phyloP scores from a whole-genome alignment of 345 rosid species.

The Eucalyptus cladocalyx region DNA sequence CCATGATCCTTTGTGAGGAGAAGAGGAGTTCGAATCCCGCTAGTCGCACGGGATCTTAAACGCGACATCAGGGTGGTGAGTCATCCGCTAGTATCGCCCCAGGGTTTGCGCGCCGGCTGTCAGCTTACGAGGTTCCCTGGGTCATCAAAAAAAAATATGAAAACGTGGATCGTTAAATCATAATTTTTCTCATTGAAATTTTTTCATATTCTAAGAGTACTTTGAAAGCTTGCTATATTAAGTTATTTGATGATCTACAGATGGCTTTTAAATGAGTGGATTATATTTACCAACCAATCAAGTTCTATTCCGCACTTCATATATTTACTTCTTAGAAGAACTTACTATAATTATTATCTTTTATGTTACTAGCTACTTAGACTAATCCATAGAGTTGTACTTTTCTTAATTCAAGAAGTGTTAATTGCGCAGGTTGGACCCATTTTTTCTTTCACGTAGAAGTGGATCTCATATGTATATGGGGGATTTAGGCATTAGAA shows the following conservation, averaged over 20 bases:
- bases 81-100: too few relatives aligned
- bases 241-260: neutral
- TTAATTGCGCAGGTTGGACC: neutral
- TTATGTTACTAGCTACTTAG: neutral
- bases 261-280: neutral
- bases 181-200: neutral
- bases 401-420: neutral
- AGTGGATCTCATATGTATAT: neutral
- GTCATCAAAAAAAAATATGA: too few relatives aligned
- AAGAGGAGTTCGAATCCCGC: too few relatives aligned
- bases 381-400: neutral
- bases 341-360: neutral
- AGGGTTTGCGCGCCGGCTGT: too few relatives aligned
- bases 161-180: neutral
- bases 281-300: neutral
- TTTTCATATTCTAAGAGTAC: neutral
- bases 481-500: neutral
- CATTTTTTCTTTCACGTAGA: neutral
- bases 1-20: too few relatives aligned
- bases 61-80: rapidly evolving
- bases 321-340: neutral
- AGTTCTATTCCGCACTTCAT: neutral
- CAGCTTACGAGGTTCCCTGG: too few relatives aligned
- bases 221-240: neutral
- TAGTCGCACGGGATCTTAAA: too few relatives aligned